A percentile compares a stretch with the other conserved stretches of the same genome.
Conservation (phyloP, 2,329 filamentous ascomycete species). For the Podosphaera leucotricha region DNA sequence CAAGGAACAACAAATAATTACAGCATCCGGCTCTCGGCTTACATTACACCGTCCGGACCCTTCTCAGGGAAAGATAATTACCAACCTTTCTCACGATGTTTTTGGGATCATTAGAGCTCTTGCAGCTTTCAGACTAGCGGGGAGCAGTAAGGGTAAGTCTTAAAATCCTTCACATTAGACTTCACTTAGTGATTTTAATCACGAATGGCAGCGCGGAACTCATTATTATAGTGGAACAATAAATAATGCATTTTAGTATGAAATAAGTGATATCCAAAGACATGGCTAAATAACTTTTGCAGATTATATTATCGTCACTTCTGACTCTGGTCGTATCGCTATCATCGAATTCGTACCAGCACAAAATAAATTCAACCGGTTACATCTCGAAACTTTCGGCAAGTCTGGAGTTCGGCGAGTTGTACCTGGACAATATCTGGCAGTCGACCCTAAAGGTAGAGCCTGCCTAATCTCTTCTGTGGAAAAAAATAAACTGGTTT, state of each 20-base stretch:
- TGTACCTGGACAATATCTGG: constrained; percentile 86
- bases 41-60: constrained; percentile 72
- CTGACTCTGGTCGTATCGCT: constrained; percentile 84
- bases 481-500: constrained; percentile 99
- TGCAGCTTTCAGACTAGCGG: constrained; percentile 73
- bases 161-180: constrained; percentile 19
- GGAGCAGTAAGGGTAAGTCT: constrained; percentile 81
- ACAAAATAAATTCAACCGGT: constrained; percentile 65
- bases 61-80: constrained; percentile 62
- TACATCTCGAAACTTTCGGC: constrained; percentile 93
- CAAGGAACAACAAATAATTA: constrained; percentile 93
- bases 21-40: constrained; percentile 73
- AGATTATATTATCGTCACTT: constrained; percentile 93
- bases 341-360: constrained; percentile 78
- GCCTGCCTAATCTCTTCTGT: constrained; percentile 83
- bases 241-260: background rate
- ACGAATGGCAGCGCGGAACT: constrained; percentile 26
- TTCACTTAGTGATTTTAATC: constrained; percentile 53
- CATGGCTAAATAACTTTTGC: constrained; percentile 13
- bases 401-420: constrained; percentile 90
- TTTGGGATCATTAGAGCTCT: constrained; percentile 89
- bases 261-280: constrained; percentile 3
- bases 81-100: constrained; percentile 73
- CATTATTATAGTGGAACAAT: constrained; percentile 1
- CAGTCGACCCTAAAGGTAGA: constrained; percentile 83